Base-by-base conservation (phyloP, 306 rosid genomes). In the Vigna angularis region DNA sequence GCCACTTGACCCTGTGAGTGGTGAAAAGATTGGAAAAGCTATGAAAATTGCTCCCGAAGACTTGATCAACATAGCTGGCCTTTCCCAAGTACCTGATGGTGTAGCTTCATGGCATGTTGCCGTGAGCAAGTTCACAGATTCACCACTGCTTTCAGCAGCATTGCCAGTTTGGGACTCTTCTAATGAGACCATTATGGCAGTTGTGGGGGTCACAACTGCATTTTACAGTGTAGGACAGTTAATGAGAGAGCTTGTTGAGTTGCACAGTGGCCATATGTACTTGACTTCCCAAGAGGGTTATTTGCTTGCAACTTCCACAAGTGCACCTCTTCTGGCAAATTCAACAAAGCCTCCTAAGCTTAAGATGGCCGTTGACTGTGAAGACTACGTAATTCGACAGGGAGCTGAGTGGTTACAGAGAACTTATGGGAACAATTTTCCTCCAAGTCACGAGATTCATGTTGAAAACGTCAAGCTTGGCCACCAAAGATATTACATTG, bases 101-200 rank as follows among this genome's bases (percentile, higher is more conserved):
- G 91, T 90, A 44, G 99, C 99, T 55, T 88, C 99, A 0, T 96
- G 99, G 99, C 97, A 96, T 47, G 99, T 96, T 6, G 87, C 96
- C 1, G 99, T 96, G 79, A 96, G 99, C 91, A 96, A 96, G 85
- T 96, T 81, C n/a, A 83, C 91, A 1, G 96, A 90, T 85, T 92
- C 98, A 11, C 99, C 99, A 5, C 77, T 96, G 82, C 99, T 96
- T 77, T 96, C 99, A 4, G 99, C 99, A 34, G 98, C 99, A 26
- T 90, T 96, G 73, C 98, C 98, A 10, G 98, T 96, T 74, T 91
- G 93, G 72, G 97, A 93, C 68, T 71, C 97, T 81, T 80, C 93
- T 22, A 96, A 96, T 75, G 85, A 90, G 82, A 96, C 88, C 67
- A 88, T 91, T 70, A 90, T 96, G 76, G 99, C 99, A 9, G 99